Conservation (phyloP, 495 filamentous ascomycete genomes). For the Aspergillus olivimuriae region DNA sequence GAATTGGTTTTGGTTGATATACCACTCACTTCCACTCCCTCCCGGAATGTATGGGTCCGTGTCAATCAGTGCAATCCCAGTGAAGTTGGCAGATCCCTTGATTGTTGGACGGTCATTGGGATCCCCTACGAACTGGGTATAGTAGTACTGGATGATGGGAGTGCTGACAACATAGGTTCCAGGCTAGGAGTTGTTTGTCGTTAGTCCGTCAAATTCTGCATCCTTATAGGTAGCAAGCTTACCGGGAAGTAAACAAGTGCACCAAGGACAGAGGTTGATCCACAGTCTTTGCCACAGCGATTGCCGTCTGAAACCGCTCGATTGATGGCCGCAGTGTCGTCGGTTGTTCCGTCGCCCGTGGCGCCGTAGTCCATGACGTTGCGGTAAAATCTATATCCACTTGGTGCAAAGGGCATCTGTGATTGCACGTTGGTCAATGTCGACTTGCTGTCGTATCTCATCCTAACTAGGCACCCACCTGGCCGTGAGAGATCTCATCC, state of each 20-base stretch:
- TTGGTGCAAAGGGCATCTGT: no score
- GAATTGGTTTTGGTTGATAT: slow-evolving; percentile 19
- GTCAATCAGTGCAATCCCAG: slow-evolving; percentile 18
- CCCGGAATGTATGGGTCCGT: slow-evolving; percentile 33
- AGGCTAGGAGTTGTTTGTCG: slow-evolving; percentile 15
- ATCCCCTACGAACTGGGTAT: slow-evolving; percentile 26
- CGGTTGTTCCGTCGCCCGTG: not conserved
- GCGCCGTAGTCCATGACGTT: not conserved
- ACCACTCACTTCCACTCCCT: slow-evolving; percentile 13
- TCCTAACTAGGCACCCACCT: no score
- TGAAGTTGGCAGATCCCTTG: slow-evolving; percentile 14
- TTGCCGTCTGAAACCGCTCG: not conserved
- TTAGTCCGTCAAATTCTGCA: no score
- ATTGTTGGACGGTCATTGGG: slow-evolving; percentile 11
- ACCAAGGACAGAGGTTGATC: not conserved
- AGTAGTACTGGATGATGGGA: slow-evolving; percentile 22
- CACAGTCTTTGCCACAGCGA: not conserved
- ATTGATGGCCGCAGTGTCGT: not conserved
- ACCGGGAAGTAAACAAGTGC: not conserved
- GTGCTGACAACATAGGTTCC: slow-evolving; percentile 23
- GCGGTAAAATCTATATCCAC: not conserved
- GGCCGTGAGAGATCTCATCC: no score
- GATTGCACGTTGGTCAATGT: no score
- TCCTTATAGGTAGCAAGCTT: no score
- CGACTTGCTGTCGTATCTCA: no score